Evolutionary conservation across 2,329 filamentous ascomycete species (phyloP).

Genomic region (Monosporascus sp.): DNA sequence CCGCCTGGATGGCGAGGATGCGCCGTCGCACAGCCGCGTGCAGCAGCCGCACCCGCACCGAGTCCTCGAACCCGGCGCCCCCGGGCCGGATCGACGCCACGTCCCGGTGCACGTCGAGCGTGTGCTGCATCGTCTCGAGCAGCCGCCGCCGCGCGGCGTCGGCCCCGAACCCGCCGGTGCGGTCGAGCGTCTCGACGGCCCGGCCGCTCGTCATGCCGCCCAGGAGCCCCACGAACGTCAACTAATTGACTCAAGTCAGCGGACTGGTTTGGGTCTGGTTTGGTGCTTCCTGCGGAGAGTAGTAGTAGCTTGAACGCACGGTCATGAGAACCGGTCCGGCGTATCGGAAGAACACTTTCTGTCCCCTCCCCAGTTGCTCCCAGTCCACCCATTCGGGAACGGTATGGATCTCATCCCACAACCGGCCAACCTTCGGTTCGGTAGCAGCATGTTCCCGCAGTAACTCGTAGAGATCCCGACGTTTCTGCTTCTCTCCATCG

Average conservation of each 20-base stretch:
- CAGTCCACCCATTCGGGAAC: slow-evolving; percentile 74
- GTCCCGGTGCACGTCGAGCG: slow-evolving; percentile 64
- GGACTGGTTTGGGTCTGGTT: no score
- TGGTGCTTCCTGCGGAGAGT: no score
- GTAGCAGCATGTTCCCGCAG: slow-evolving; percentile 51
- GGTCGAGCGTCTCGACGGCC: slow-evolving; percentile 67
- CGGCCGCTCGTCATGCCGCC: slow-evolving; percentile 69
- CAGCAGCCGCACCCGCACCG: slow-evolving; percentile 62
- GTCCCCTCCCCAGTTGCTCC: slow-evolving; percentile 67
- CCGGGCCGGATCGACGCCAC: slow-evolving; percentile 62
- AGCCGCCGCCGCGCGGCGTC: slow-evolving; percentile 60
- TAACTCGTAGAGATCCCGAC: slow-evolving; percentile 58
- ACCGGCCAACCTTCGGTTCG: slow-evolving; percentile 46
- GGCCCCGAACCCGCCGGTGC: slow-evolving; percentile 69
- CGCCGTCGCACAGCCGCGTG: slow-evolving; percentile 63
- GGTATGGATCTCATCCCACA: slow-evolving; percentile 64
- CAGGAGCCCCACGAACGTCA: slow-evolving; percentile 55
- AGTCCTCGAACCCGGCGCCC: slow-evolving; percentile 59
- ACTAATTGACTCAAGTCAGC: slow-evolving; percentile 8
- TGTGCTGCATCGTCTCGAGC: slow-evolving; percentile 68
- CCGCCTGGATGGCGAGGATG: slow-evolving; percentile 50
- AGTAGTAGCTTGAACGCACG: slow-evolving; percentile 22
- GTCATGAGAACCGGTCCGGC: slow-evolving; percentile 60
- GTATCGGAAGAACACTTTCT: slow-evolving; percentile 75
- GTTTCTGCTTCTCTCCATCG: slow-evolving; percentile 24